These are phyloP conservation scores for Oenanthe javanica DNA, from an alignment of 140 eudicot species.

Conservation along the genomic window DNA sequence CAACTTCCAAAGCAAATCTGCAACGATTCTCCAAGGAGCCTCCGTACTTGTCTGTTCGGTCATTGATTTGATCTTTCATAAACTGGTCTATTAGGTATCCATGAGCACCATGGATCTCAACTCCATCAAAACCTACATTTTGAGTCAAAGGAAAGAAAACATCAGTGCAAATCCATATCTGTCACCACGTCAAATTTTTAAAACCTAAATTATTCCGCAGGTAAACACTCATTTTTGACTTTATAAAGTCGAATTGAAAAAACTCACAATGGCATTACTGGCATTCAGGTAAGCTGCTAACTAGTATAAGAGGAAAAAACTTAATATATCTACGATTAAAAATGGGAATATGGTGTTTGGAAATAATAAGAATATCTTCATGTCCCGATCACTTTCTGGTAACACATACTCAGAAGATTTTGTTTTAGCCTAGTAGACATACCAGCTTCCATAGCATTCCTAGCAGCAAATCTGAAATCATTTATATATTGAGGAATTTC, in stretches of 20 bases:
- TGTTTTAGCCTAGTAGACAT: not conserved
- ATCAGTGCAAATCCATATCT: not conserved
- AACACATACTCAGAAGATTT: not conserved
- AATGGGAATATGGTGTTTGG: not conserved
- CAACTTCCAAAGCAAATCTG: conserved; percentile 1
- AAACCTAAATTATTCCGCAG: not conserved
- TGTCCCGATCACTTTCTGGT: not conserved
- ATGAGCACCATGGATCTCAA: conserved; percentile 7
- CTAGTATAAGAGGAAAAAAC: not conserved
- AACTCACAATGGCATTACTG: not conserved
- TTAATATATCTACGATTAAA: not conserved
- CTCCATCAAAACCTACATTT: conserved; percentile 5
- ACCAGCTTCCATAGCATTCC: conserved; percentile 12
- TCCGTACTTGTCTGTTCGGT: conserved; percentile 5
- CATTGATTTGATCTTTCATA: not conserved
- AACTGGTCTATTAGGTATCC: conserved; percentile 3
- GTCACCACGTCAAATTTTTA: not conserved
- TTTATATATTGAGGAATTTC: not conserved
- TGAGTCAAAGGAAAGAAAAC: not conserved
- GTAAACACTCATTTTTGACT: not conserved
- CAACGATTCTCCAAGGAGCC: conserved; percentile 5
- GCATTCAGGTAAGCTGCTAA: not conserved
- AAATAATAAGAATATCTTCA: not conserved
- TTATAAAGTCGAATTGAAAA: not conserved
- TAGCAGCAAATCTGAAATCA: conserved; percentile 9